phyloP scores from a whole-genome alignment of 2,329 filamentous ascomycete genomes.

The Penicillium aurantiogriseum region DNA sequence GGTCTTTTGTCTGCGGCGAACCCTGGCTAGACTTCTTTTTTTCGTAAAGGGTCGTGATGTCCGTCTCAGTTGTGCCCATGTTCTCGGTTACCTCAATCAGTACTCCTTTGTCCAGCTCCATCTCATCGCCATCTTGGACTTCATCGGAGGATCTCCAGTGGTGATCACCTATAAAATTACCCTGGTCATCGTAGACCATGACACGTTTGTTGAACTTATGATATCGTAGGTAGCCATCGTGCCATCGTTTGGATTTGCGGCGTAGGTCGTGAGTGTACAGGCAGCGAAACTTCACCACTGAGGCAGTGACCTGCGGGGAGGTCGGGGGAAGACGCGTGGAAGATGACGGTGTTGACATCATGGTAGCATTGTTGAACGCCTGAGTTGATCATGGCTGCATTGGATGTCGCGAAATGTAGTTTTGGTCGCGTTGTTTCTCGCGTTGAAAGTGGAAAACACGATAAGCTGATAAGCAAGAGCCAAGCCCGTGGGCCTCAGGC shows the following conservation, averaged over 20 bases:
- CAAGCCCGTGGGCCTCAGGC: not conserved
- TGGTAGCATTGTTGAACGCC: not conserved
- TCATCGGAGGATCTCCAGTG: slow-evolving; percentile 71
- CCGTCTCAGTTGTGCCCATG: slow-evolving; percentile 70
- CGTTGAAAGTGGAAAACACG: not conserved
- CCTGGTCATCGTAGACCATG: slow-evolving; percentile 82
- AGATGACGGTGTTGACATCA: slow-evolving; percentile 28
- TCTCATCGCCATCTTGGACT: slow-evolving; percentile 78
- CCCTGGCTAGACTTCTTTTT: slow-evolving; percentile 55
- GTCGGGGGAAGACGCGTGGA: slow-evolving; percentile 33
- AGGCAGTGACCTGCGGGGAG: slow-evolving; percentile 64
- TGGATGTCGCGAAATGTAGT: not conserved
- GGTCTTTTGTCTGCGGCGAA: slow-evolving; percentile 28
- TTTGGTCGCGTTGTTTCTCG: not conserved
- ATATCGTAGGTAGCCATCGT: slow-evolving; percentile 83
- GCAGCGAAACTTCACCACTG: slow-evolving; percentile 78
- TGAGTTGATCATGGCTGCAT: not conserved
- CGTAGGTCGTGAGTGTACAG: slow-evolving; percentile 83
- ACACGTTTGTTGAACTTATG: slow-evolving; percentile 88
- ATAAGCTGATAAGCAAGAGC: not conserved
- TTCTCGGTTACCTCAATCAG: slow-evolving; percentile 79
- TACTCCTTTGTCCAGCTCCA: slow-evolving; percentile 72
- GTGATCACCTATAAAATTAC: slow-evolving; percentile 78
- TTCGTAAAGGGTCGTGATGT: slow-evolving; percentile 72
- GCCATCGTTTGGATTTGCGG: slow-evolving; percentile 88